These are phyloP conservation scores for Aureobasidium sp. DNA, from an alignment of 2,329 filamentous ascomycete genomes.

Conservation along the genomic window DNA sequence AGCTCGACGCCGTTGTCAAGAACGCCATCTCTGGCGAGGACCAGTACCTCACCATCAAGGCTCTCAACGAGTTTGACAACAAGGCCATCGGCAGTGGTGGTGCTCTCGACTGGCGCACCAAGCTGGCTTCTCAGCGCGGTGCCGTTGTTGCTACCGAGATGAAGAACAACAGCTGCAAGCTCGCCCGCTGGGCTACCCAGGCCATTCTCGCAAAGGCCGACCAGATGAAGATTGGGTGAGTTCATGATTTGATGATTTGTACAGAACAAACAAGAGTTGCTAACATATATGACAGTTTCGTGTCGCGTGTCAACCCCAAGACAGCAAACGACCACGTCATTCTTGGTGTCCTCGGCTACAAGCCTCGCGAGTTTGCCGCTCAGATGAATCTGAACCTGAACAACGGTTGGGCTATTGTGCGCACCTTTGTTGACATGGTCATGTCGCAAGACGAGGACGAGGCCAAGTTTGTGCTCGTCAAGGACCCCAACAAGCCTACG, in stretches of 20 bases:
- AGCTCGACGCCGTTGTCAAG: conserved; percentile 92
- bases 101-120: conserved; percentile 92
- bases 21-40: conserved; percentile 87
- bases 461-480: conserved; percentile 69
- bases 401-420: conserved; percentile 98
- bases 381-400: conserved; percentile 97
- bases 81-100: conserved; percentile 93
- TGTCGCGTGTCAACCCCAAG: conserved; percentile 88
- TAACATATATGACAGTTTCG: conserved; percentile 54
- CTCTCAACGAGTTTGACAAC: conserved; percentile 97
- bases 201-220: conserved; percentile 96
- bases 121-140: conserved; percentile 89
- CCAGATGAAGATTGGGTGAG: conserved; percentile 92
- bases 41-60: conserved; percentile 85
- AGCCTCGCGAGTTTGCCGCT: conserved; percentile 88
- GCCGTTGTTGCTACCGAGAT: conserved; percentile 98
- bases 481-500: conserved; percentile 95
- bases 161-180: conserved; percentile 99
- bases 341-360: conserved; percentile 93
- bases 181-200: conserved; percentile 95
- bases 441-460: conserved; percentile 50
- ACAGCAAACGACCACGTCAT: conserved; percentile 89
- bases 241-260: conserved; percentile 61
- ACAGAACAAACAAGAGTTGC: conserved; percentile 12
- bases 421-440: conserved; percentile 94